Evolutionary conservation across 2,329 filamentous ascomycete species (phyloP).

Genomic region (Phialocephala sp.): DNA sequence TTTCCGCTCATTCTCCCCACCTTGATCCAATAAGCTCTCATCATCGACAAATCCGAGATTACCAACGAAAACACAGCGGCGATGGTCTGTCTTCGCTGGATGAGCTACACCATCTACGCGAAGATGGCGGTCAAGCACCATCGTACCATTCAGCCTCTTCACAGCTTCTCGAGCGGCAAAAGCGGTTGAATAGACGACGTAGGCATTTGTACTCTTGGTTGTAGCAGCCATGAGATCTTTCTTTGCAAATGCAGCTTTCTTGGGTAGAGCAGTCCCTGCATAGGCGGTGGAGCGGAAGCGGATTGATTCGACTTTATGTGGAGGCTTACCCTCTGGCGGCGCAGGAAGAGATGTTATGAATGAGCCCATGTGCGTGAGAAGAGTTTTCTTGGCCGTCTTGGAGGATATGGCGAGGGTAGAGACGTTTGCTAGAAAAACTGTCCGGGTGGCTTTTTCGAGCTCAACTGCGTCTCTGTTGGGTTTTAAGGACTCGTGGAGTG

Average conservation of each 20-base stretch:
- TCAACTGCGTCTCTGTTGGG: constrained; percentile 63
- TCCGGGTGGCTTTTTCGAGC: constrained; percentile 84
- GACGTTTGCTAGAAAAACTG: constrained; percentile 92
- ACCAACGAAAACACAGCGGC: constrained; percentile 92
- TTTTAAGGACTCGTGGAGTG: constrained; percentile 60
- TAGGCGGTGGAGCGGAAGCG: constrained; percentile 95
- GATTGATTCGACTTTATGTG: constrained; percentile 84
- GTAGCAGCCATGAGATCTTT: constrained; percentile 90
- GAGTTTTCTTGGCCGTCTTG: constrained; percentile 78
- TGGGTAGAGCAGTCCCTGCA: constrained; percentile 76
- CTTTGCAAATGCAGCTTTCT: constrained; percentile 92
- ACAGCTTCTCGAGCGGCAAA: constrained; percentile 78
- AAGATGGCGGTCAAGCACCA: constrained; percentile 85
- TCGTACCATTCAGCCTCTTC: constrained; percentile 79
- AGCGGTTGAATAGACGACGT: constrained; percentile 82
- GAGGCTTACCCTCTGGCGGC: constrained; percentile 51
- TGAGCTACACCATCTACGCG: constrained; percentile 91
- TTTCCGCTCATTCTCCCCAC: constrained; percentile 73
- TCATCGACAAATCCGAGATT: constrained; percentile 97
- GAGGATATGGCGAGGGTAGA: constrained; percentile 82
- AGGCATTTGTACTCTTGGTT: constrained; percentile 92
- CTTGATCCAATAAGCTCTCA: constrained; percentile 72
- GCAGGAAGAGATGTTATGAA: constrained; percentile 64
- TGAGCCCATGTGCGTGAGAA: constrained; percentile 79
- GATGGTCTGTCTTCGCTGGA: constrained; percentile 80